Percentiles rank a stretch among this genome's conserved stretches.
Evolutionary conservation across 192 early-diverging fungal genomes (phyloP).

Genomic region (Powellomyces hirtus): DNA sequence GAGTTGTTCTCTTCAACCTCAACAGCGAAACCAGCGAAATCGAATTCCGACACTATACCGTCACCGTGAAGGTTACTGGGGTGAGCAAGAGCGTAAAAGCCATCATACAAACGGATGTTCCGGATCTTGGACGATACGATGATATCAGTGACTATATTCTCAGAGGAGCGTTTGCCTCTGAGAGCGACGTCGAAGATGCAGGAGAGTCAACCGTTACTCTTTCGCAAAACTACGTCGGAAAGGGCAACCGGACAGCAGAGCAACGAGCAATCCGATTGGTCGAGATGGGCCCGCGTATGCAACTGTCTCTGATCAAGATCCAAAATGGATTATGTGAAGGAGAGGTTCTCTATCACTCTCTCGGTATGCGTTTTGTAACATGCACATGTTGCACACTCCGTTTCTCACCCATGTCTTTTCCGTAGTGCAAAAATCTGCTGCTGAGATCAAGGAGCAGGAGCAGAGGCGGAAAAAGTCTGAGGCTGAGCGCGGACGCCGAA

Average conservation of each 20-base stretch:
- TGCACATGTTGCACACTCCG: neutral
- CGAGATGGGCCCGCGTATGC: constrained; percentile 91
- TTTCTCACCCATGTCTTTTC: constrained; percentile 3
- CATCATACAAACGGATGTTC: constrained; percentile 67
- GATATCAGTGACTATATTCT: constrained; percentile 94
- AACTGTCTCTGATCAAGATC: constrained; percentile 83
- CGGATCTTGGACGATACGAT: constrained; percentile 72
- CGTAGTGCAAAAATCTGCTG: constrained; percentile 67
- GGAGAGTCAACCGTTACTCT: constrained; percentile 83
- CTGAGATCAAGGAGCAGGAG: constrained; percentile 69
- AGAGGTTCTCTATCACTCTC: constrained; percentile 88
- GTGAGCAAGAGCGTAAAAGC: constrained; percentile 11
- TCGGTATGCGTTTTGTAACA: constrained; percentile 57
- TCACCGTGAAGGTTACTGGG: constrained; percentile 73
- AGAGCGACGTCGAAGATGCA: constrained; percentile 91
- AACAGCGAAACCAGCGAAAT: constrained; percentile 78
- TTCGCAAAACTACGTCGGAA: constrained; percentile 76
- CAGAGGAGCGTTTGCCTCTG: constrained; percentile 77
- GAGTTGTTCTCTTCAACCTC: constrained; percentile 90
- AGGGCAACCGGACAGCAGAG: constrained; percentile 68
- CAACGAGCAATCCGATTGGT: constrained; percentile 81
- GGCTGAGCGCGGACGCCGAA: constrained; percentile 65
- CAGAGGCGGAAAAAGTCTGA: constrained; percentile 57
- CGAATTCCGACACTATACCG: constrained; percentile 92
- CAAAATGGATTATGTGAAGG: constrained; percentile 85